Evolutionary conservation across 2,329 filamentous ascomycete species (phyloP), one percentile per base, ranked within the genome.

Genomic region (Pseudogymnoascus sp.): DNA sequence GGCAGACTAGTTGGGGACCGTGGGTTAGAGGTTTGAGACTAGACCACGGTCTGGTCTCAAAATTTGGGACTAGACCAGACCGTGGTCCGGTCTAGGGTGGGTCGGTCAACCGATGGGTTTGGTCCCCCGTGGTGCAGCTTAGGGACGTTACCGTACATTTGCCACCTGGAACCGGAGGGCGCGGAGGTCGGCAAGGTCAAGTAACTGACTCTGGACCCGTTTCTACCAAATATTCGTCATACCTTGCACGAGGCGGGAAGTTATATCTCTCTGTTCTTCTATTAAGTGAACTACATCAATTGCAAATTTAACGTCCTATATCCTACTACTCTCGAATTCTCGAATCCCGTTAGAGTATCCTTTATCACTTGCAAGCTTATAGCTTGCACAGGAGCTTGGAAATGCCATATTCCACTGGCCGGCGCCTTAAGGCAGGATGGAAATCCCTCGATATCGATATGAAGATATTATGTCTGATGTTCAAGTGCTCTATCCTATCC

Each of bases 401-500:
- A 21, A 61, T 61, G 59, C 18, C 21, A 23, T 61, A 34, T 26
- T 21, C 59, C 1, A 23, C 26, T 18, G 36, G 36, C 23, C 31
- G 23, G 26, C 59, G 31, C 59, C 29, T 61, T 5, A 12, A 42
- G 59, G 59, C 59, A 6, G 29, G 59, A 26, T 61, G 31, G 59
- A 26, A 42, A 61, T 61, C 59, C 23, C 59, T 61, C 4, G 18
- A 26, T 42, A 26, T 61, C 4, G 31, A 61, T n/a, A 40, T 7
- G 16, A 61, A 61, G 59, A 36, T 61, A 7, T 37, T 61, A 26
- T 61, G n/a, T 34, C 34, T 61, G 59, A 61, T 61, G 31, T 61
- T 61, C 59, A 61, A 61, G 59, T 61, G 10, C 12, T 16, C 6
- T 39, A 57, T 29, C 51, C 51, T 18, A 42, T 42, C 39, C 16